Base-by-base conservation (phyloP, 2,329 filamentous ascomycete genomes). In the Colletotrichum sp. region DNA sequence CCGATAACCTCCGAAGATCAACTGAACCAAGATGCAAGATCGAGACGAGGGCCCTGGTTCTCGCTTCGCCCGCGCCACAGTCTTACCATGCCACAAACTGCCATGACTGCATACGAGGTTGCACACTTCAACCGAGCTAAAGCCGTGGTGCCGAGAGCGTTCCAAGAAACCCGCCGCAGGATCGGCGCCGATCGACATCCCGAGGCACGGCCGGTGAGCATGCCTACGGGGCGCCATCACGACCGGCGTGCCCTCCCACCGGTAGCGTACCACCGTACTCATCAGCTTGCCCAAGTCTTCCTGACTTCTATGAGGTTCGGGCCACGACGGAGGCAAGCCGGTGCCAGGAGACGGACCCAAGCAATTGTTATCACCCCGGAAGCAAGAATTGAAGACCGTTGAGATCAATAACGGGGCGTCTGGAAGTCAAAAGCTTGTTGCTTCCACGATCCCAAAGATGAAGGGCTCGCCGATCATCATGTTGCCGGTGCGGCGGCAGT, bases 1-100 rank as follows among this genome's bases (percentile, higher is more conserved):
- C 73, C 73, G 70, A 68, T 75, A 75, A 75, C 64, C 70, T 76
- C 74, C 70, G 70, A 69, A 39, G 74, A 76, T 69, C 64, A 52
- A 48, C 59, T 60, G 48, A 36, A n/a, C 70, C 70, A 66, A 60
- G 48, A 76, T 74, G 64, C 64, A 30, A 74, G 74, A 72, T 75
- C 63, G 59, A 67, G 39, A 32, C 30, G 57, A 70, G 28, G 68
- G 21, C 67, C 67, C 60, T 36, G 55, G 63, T 69, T 4, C 63
- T 75, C 52, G 63, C 32, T 63, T 68, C 63, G 32, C 48, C 59
- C 43, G 63, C 55, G 73, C 69, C 69, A 67, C 69, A 68, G 26
- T 26, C 24, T 26, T 21, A 59, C 70, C 26, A 63, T 57, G 69
- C 55, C 63, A 43, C 32, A 75, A 73, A 24, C 69, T 73, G 32